Base-by-base conservation (phyloP, 2,329 filamentous ascomycete species). In the Aspergillus sp. region DNA sequence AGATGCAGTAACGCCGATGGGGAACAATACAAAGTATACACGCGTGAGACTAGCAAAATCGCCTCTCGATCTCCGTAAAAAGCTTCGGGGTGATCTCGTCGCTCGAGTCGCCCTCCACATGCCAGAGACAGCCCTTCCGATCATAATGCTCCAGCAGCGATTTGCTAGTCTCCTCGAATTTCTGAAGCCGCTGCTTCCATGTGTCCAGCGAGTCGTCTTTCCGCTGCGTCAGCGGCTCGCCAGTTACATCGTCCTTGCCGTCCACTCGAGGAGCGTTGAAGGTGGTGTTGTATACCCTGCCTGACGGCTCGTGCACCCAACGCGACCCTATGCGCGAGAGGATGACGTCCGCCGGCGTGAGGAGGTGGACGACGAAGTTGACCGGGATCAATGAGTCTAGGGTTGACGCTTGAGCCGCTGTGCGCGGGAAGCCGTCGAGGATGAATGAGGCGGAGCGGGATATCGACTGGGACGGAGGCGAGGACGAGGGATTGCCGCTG, bases 1-100 rank as follows among this genome's bases (percentile, higher is more conserved):
- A 22, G 19, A 22, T 5, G 5, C 6, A 22, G 10, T 10, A 22
- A 22, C 19, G 19, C 19, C 10, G 19, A 36, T 42, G 46, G 43
- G 44, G 31, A 31, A 41, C 35, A 28, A 29, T 35, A 35, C 15
- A 36, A 34, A 30, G 26, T 32, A 47, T 36, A 30, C 29, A 26
- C 15, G 26, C 35, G 26, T 26, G 17, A 22, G 24, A 32, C 38
- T 34, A 61, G 38, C 58, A 69, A 62, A 96, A 96, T 35, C 82
- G 73, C 52, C 68, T 75, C 63, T 84, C 79, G 57, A 98, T 84
- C 61, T 94, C 86, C 6, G 68, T 63, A 52, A 86, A 83, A 16
- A 98, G 68, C 66, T 86, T 79, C n/a, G 91, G 91, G 33, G 74
- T 88, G 48, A 98, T 98, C 64, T 96, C 91, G 53, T 98, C 85